Evolutionary conservation across 371 early-diverging fungal species (phyloP), one percentile per base, ranked within the genome.

Genomic region (Sporodiniella umbellata): DNA sequence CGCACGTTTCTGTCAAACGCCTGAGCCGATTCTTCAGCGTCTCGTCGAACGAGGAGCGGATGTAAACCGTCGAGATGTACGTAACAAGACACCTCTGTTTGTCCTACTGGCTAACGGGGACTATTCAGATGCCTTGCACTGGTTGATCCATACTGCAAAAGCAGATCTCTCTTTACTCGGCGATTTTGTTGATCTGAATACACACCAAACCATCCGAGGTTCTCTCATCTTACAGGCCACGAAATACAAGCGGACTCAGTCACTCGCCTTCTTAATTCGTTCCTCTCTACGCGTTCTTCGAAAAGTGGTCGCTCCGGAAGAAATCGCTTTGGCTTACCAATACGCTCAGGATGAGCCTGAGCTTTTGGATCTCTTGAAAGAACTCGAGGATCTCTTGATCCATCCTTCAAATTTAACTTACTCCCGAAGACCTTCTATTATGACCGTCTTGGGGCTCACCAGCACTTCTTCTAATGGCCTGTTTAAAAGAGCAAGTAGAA

Each of bases 1-100:
- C 1, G 79, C 81, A 24, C 66, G 75, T 18, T 81, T 79, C 48
- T 73, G 72, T 23, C 60, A 66, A 15, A 55, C 56, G 10, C 78
- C 79, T 4, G 40, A 53, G 8, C 53, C 58, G 4, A 48, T 54
- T 6, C 17, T 72, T n/a, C 53, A 54, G 25, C 23, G 62, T 11
- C 43, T 70, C 2, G 42, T 73, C 1, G 28, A 55, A 2, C 58
- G 56, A 12, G 82, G 82, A 12, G 80, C 80, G 12, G 66, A 79
- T 42, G 66, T 81, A 25, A 79, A 79, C 51, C 63, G 66, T 3
- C 39, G 45, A 1, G 76, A 72, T 42, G 44, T 63, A 0, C 47
- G 49, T 33, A 43, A 57, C 14, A 66, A 68, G 48, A 53, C 72
- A 11, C 53, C 72, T 19, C 28, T 72, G 33, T 75, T 72, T 45